phyloP scores from a whole-genome alignment of 2,329 filamentous ascomycete species.

The Xenoacremonium recifei region DNA sequence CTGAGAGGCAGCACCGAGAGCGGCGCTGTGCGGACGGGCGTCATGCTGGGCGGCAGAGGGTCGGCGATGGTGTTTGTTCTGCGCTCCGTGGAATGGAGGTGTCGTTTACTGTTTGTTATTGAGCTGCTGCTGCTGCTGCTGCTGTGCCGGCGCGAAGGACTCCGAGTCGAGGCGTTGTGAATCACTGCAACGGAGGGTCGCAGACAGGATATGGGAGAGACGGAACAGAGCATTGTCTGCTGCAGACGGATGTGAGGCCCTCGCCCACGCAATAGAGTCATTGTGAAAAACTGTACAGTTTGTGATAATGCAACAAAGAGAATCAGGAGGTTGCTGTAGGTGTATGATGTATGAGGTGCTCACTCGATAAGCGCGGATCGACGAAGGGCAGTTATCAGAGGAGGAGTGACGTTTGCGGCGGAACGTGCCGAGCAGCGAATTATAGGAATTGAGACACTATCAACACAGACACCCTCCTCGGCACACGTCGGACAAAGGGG shows the following conservation, averaged over 20 bases:
- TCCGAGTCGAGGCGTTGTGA: too few species aligned
- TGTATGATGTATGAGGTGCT: too few species aligned
- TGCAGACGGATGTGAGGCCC: slow-evolving; percentile 14
- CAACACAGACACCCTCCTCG: too few species aligned
- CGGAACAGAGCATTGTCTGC: too few species aligned
- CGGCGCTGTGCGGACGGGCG: slow-evolving; percentile 37
- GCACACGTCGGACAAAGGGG: too few species aligned
- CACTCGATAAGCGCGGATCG: too few species aligned
- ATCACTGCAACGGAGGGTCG: slow-evolving; percentile 3
- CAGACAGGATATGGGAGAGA: slow-evolving; percentile 19
- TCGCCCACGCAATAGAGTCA: slow-evolving; percentile 26
- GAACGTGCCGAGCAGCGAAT: neutral
- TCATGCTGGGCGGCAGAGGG: neutral
- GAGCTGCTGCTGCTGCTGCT: neutral
- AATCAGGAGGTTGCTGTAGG: too few species aligned
- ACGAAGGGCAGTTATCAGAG: neutral
- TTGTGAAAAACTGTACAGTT: too few species aligned
- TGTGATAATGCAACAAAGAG: too few species aligned
- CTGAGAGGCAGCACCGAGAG: slow-evolving; percentile 66
- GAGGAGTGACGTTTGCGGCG: neutral
- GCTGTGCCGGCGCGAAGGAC: too few species aligned
- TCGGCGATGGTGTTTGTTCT: neutral
- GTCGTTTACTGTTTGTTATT: neutral
- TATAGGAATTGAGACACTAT: too few species aligned
- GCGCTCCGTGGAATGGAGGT: neutral